phyloP scores from a whole-genome alignment of 1,139 yeast genomes.

The Wickerhamiella infanticola region DNA sequence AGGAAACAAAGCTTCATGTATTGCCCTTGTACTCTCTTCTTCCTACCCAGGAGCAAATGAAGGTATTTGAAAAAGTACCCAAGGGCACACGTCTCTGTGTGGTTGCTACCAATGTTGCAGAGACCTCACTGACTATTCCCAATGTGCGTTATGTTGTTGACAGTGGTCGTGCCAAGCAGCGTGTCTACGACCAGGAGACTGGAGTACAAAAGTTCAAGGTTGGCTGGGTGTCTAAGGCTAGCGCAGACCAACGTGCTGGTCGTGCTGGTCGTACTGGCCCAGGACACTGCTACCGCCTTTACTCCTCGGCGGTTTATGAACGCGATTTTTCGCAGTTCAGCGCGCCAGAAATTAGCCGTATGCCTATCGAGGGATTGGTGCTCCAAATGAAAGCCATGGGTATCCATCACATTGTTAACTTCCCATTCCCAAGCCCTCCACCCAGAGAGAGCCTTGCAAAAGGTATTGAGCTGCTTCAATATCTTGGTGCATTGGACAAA shows the following conservation, averaged over 20 bases:
- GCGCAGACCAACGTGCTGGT: conserved; percentile 91
- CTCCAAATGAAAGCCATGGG: conserved; percentile 96
- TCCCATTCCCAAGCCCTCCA: conserved; percentile 97
- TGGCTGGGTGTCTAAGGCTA: conserved; percentile 89
- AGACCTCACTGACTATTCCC: conserved; percentile 92
- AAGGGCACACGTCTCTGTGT: conserved; percentile 74
- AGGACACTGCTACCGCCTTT: conserved; percentile 89
- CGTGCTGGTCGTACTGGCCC: conserved; percentile 99
- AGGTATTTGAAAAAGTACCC: conserved; percentile 78
- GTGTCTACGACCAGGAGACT: conserved; percentile 64
- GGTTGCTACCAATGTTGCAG: conserved; percentile 96
- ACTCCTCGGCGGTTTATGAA: conserved; percentile 90
- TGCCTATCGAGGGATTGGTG: conserved; percentile 94
- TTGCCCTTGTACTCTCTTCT: conserved; percentile 81
- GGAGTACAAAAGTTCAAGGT: conserved; percentile 90
- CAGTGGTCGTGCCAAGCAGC: conserved; percentile 85
- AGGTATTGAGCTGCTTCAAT: conserved; percentile 54
- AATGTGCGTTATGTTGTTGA: conserved; percentile 92
- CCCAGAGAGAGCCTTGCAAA: conserved; percentile 41
- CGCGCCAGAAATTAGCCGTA: conserved; percentile 77
- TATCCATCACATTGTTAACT: conserved; percentile 72
- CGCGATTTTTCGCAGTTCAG: conserved; percentile 70
- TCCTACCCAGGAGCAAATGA: conserved; percentile 90
- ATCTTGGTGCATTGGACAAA: conserved; percentile 64
- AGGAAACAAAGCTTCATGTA: conserved; percentile 71